Conservation (phyloP, 2,329 filamentous ascomycete genomes). For the Albophoma yamanashiensis region DNA sequence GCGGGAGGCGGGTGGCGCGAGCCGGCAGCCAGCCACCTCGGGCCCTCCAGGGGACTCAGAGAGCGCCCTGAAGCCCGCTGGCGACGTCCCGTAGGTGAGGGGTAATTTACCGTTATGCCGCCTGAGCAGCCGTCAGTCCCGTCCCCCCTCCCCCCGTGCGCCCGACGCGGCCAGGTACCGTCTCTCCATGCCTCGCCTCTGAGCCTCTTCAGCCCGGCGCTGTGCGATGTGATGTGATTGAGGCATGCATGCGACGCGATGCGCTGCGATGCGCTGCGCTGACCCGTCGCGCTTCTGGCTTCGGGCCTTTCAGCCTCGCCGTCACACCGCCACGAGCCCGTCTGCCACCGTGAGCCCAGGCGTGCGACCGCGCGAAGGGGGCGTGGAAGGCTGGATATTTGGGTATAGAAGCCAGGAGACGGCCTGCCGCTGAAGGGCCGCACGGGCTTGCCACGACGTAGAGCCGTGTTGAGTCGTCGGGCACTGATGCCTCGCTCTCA, state of each 20-base stretch:
- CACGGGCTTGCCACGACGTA: background rate
- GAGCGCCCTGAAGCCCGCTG: too few relatives aligned
- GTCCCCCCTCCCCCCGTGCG: too few relatives aligned
- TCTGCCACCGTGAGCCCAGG: background rate
- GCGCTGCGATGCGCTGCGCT: background rate
- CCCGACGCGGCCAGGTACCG: too few relatives aligned
- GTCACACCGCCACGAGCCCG: constrained; percentile 4
- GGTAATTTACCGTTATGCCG: too few relatives aligned
- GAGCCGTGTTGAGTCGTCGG: background rate
- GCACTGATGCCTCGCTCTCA: background rate
- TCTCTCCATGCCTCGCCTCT: background rate
- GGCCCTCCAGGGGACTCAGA: too few relatives aligned
- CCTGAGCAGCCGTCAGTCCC: too few relatives aligned
- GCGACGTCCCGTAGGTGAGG: too few relatives aligned
- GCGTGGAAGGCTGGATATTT: too few relatives aligned
- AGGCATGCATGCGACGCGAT: background rate
- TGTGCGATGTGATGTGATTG: background rate
- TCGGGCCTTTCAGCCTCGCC: constrained; percentile 2
- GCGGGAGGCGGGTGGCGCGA: background rate
- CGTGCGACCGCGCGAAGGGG: too few relatives aligned
- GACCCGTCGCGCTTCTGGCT: background rate
- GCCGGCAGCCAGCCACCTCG: too few relatives aligned
- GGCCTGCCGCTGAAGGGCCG: background rate
- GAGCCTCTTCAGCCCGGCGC: background rate
- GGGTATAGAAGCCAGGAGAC: background rate